Evolutionary conservation across 176 grass and related monocot genomes (phyloP), one percentile per base, ranked within the genome.

Genomic region (Triticum timopheevii): DNA sequence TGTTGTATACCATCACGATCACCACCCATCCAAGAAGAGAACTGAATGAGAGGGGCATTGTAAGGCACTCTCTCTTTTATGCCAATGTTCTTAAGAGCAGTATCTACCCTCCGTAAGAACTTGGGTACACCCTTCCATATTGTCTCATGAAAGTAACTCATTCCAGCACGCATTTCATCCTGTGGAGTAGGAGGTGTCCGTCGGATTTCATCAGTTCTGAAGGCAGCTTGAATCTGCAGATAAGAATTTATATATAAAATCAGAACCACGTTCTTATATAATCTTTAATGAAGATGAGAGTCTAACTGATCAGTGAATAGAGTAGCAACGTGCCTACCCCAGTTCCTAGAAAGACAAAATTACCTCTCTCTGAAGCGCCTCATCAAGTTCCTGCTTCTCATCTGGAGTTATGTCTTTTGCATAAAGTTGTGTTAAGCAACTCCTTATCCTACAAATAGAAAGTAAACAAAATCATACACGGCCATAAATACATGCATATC

Each of bases 131-230:
- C 96, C 91, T 95, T 98, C 96, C 93, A 98, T 88, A 98, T 98
- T 50, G 96, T 95, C 82, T 98, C 96, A 69, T 98, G 96, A 58
- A 98, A 98, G 85, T 98, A 98, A 87, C 96, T 98, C 96, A 98
- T 91, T 83, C 96, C 96, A 54, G 90, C 90, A 70, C 93, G 91
- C 88, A 89, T 98, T 92, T 98, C 96, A 82, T 98, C 96, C 80
- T 98, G 96, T 4, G 96, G 96, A 58, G 96, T 98, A 19, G 93
- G 96, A 87, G 93, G 90, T 16, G 93, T 73, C 62, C 96, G 85
- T 79, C 93, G 77, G 78, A 98, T 98, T 90, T 98, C 96, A 83
- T 98, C 96, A 49, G 96, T 98, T 85, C 96, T 93, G 76, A 98
- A 98, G 47, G 91, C 93, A 79, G 96, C 96, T 94, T 98, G 96